Evolutionary conservation across 192 early-diverging fungal genomes (phyloP), one percentile per base, ranked within the genome.

Genomic region (Chytriomyces sp.): DNA sequence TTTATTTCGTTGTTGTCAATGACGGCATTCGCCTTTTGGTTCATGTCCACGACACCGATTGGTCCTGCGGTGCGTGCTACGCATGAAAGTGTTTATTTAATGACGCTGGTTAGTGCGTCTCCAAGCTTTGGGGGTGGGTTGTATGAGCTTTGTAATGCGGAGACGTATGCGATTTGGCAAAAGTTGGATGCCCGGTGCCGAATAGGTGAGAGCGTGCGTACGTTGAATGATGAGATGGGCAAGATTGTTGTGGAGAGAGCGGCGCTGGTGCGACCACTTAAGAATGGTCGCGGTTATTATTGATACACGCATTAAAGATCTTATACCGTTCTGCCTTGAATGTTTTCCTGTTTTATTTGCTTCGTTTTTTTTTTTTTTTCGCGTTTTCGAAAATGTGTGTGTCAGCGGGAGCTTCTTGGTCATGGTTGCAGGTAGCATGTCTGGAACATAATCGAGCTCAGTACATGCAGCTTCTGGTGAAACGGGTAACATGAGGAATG

Each of bases 81-180:
- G 23, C 63, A 59, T 6, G 75, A 76, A 47, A 63, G 45, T 28
- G 57, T 65, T n/a, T 76, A 68, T 49, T 67, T 76, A 26, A 76
- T 76, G 64, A 76, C 75, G 20, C 50, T 76, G 47, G 28, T 76
- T 18, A 67, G 47, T 10, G 50, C 61, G n/a, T 60, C 50, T 35
- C 75, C 75, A 1, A 47, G 57, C 24, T 49, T 76, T 16, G 50
- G 63, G 20, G 35, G 67, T 20, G 64, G 64, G 9, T 44, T 76
- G n/a, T 50, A 65, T 20, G 75, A 65, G 44, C 61, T 67, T 50
- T 63, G 62, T 20, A 76, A 76, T n/a, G 75, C 75, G 13, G 62
- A 63, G 53, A 63, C 75, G 7, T 76, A 76, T 43, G 75, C 64
- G 6, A 65, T 76, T 67, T 76, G 75, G 75, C 75, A 76, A 50